Base-by-base conservation (phyloP, 2,329 filamentous ascomycete genomes). In the Rhinocladiella mackenziei region DNA sequence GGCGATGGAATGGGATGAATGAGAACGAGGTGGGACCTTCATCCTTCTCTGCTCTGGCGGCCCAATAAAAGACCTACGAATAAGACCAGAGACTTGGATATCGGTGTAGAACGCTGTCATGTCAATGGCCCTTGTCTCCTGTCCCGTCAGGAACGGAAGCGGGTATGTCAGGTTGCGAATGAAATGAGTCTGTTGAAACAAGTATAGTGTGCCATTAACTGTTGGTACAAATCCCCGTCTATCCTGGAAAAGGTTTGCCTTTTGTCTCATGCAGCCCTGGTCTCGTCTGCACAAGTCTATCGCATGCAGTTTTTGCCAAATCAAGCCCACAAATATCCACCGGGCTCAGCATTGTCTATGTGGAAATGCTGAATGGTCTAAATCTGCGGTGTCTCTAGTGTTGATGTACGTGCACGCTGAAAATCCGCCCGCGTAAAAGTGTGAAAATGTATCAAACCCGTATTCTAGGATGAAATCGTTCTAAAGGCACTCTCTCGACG, bases 201-300 rank as follows among this genome's bases (percentile, higher is more conserved):
- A 39, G 29, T 11, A 29, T 41, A 18, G 28, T 42, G 38, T 35
- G 28, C 42, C 47, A 50, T 50, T 50, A 42, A 42, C 35, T 50
- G 43, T 50, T 45, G 42, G 39, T 50, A 50, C 47, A 50, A 35
- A 38, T 30, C 39, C 38, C 34, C 17, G 37, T 41, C 26, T 43
- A 35, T 48, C n/a, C n/a, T n/a, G n/a, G n/a, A n/a, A n/a, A n/a
- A n/a, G n/a, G n/a, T n/a, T n/a, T n/a, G n/a, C n/a, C n/a, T n/a
- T n/a, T n/a, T n/a, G n/a, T n/a, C n/a, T n/a, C n/a, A n/a, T n/a
- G n/a, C n/a, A n/a, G n/a, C n/a, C 32, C 18, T 5, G 8, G 13
- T 35, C 40, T 38, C 17, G 32, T 40, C 34, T 25, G 23, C 28
- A 33, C 32, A 43, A 43, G 25, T 37, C 38, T 45, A 45, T 50